Conservation (phyloP, 2,329 filamentous ascomycete species). For the Aspergillus costaricaensis region DNA sequence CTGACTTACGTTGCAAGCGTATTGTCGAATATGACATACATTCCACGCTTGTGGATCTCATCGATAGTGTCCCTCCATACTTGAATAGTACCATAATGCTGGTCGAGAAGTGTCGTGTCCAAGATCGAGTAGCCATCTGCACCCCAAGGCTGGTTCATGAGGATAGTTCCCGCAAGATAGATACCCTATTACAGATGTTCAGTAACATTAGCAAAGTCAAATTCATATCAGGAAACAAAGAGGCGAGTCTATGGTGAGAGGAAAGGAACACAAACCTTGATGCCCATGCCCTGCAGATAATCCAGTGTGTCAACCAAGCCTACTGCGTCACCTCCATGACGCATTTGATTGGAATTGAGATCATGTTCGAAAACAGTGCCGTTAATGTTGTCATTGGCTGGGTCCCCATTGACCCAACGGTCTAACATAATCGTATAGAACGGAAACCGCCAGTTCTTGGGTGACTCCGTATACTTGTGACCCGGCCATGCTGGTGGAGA, state of each 20-base stretch:
- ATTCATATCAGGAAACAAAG: not conserved
- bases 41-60: conserved; percentile 62
- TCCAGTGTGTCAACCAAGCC: conserved; percentile 63
- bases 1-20: conserved; percentile 61
- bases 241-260: not conserved
- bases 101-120: conserved; percentile 64
- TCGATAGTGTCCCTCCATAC: conserved; percentile 60
- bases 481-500: conserved; percentile 56
- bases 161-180: conserved; percentile 64
- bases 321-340: conserved; percentile 62
- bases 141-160: conserved; percentile 67
- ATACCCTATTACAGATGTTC: conserved; percentile 47
- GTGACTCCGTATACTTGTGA: conserved; percentile 56
- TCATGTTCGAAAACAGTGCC: conserved; percentile 64
- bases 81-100: conserved; percentile 62
- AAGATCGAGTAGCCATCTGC: conserved; percentile 62
- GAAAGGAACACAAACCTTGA: conserved; percentile 49
- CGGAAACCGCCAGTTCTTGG: conserved; percentile 65
- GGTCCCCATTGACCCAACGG: conserved; percentile 65
- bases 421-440: conserved; percentile 68
- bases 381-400: conserved; percentile 64
- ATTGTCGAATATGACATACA: conserved; percentile 69
- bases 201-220: not conserved
- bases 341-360: conserved; percentile 61
- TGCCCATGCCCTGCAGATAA: conserved; percentile 65